phyloP scores from a whole-genome alignment of 2,329 filamentous ascomycete species.

The Hypocrella siamensis region DNA sequence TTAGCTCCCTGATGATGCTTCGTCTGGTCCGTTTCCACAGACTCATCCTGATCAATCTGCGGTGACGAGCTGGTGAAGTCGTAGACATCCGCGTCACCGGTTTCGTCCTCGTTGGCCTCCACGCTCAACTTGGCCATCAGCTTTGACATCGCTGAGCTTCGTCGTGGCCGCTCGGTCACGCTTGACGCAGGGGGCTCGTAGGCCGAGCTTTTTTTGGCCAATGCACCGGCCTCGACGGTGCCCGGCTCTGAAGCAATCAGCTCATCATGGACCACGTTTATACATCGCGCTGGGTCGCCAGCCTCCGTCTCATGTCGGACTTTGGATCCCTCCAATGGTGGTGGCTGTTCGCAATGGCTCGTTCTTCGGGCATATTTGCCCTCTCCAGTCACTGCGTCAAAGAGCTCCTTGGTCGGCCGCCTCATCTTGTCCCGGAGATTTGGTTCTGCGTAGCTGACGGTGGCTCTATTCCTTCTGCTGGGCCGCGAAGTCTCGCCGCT shows the following conservation, averaged over 20 bases:
- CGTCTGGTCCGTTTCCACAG: conserved; percentile 10
- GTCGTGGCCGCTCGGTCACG: conserved; percentile 23
- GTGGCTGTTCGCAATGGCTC: conserved; percentile 17
- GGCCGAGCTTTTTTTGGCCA: conserved; percentile 22
- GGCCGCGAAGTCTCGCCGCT: conserved; percentile 44
- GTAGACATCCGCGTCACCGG: conserved; percentile 31
- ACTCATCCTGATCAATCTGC: conserved; percentile 14
- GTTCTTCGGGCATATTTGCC: conserved; percentile 32
- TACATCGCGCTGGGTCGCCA: conserved; percentile 15
- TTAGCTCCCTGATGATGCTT: conserved; percentile 17
- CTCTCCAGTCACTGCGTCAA: conserved; percentile 58
- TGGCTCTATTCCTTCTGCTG: conserved; percentile 48
- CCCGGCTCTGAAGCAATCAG: conserved; percentile 6
- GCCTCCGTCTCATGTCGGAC: conserved; percentile 18
- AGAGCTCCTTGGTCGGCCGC: conserved; percentile 58
- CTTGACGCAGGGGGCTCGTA: conserved; percentile 16
- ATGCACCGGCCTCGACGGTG: conserved; percentile 20
- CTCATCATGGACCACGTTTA: conserved; percentile 6
- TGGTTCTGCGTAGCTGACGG: conserved; percentile 70
- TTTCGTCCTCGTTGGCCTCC: conserved; percentile 3
- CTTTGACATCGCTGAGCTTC: conserved; percentile 14
- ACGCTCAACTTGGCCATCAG: conserved; percentile 1
- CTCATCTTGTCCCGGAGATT: conserved; percentile 75
- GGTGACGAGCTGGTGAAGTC: conserved; percentile 37
- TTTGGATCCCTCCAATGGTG: conserved; percentile 10